These are phyloP conservation scores for Pseudocercospora macadamiae DNA, from an alignment of 2,329 filamentous ascomycete genomes.

Conservation along the genomic window DNA sequence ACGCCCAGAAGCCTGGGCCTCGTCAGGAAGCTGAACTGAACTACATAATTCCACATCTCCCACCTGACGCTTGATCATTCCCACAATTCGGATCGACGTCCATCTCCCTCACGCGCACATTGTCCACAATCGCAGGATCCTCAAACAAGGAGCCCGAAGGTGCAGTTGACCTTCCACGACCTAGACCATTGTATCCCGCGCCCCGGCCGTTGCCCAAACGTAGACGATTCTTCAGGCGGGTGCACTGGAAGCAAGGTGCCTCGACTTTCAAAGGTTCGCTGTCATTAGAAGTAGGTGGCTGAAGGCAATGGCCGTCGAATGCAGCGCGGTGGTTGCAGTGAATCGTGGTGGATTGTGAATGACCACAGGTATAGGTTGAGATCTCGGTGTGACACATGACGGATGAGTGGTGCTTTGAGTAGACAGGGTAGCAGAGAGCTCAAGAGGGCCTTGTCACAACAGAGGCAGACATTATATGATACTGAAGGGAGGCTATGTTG, in stretches of 20 bases:
- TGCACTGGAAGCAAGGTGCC: slow-evolving; percentile 6
- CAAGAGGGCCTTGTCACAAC: not conserved
- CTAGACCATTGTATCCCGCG: too few relatives aligned
- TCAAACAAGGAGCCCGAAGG: not conserved
- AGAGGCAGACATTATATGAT: not conserved
- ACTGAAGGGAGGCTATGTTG: not conserved
- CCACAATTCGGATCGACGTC: slow-evolving; percentile 19
- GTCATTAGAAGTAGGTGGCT: slow-evolving; percentile 3
- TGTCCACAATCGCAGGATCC: slow-evolving; percentile 6
- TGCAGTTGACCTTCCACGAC: not conserved
- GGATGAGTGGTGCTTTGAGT: too few relatives aligned
- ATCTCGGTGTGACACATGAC: slow-evolving; percentile 17
- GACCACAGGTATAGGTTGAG: slow-evolving; percentile 13
- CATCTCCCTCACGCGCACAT: not conserved
- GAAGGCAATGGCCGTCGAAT: not conserved
- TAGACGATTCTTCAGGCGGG: not conserved
- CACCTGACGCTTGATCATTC: slow-evolving; percentile 5
- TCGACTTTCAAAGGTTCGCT: slow-evolving; percentile 2
- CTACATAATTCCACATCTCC: slow-evolving; percentile 10
- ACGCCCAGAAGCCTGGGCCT: slow-evolving; percentile 24
- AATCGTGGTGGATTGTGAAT: not conserved
- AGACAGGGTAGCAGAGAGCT: too few relatives aligned
- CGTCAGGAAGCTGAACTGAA: slow-evolving; percentile 4
- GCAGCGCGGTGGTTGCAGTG: slow-evolving; percentile 6
- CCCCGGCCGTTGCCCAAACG: too few relatives aligned